Evolutionary conservation across 192 early-diverging fungal genomes (phyloP).

Genomic region (Coemansia sp.): DNA sequence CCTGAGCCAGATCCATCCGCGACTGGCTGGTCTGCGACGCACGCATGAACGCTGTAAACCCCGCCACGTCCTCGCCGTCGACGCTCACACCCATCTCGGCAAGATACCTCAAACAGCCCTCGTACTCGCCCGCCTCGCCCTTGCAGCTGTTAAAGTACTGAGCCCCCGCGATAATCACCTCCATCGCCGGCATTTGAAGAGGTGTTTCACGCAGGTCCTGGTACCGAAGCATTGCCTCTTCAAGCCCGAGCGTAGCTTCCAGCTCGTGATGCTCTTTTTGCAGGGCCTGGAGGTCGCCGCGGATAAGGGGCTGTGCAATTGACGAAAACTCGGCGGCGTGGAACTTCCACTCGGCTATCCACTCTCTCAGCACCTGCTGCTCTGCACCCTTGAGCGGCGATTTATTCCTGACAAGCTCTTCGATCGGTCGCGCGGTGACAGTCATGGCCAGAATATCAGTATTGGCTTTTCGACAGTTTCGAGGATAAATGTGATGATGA

Average conservation of each 20-base stretch:
- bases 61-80: conserved; percentile 38
- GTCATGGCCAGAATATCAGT: neutral
- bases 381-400: conserved; percentile 38
- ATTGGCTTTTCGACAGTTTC: no score
- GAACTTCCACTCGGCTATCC: conserved; percentile 46
- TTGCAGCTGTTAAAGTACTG: conserved; percentile 32
- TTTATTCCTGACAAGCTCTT: conserved; percentile 14
- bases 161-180: conserved; percentile 47
- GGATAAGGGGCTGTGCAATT: conserved; percentile 37
- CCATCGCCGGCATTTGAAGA: conserved; percentile 50
- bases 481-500: neutral
- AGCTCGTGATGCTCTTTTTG: conserved; percentile 10
- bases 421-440: conserved; percentile 14
- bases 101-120: conserved; percentile 28
- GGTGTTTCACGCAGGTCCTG: conserved; percentile 30
- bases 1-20: conserved; percentile 34
- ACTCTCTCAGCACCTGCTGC: conserved; percentile 48
- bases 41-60: conserved; percentile 53
- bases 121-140: conserved; percentile 15
- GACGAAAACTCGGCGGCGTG: conserved; percentile 25
- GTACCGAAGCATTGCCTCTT: conserved; percentile 7
- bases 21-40: conserved; percentile 46
- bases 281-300: conserved; percentile 27
- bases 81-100: conserved; percentile 22
- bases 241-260: neutral